Base-by-base conservation (phyloP, 2,329 filamentous ascomycete species). In the Metarhizium guizhouense region DNA sequence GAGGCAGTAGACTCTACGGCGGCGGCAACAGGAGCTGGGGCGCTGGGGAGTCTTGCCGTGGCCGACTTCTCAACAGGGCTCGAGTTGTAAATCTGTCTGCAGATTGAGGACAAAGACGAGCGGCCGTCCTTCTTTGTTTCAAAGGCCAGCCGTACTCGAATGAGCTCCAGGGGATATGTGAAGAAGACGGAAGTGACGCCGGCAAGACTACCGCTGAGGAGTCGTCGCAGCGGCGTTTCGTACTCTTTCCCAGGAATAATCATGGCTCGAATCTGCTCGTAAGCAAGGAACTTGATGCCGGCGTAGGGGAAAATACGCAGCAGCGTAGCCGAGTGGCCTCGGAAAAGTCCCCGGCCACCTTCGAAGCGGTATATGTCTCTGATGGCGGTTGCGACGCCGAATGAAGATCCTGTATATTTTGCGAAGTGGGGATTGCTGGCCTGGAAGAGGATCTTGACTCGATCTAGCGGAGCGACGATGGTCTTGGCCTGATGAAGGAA, bases 361-460 rank as follows among this genome's bases (percentile, higher is more conserved):
- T 95, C 88, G 49, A 83, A 76, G 29, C 71, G 74, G 64, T 94
- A 89, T 60, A 99, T 97, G 64, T 92, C 88, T 62, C 82, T 81
- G 71, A 97, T 87, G 30, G 94, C 92, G 18, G 80, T 80, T n/a
- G 83, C 81, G 20, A 95, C 84, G 51, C 94, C 94, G 55, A 83
- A 81, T 88, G 92, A 96, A 47, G 87, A 91, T 45, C 91, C 89
- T 1, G 90, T 85, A 69, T 97, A 99, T 73, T 95, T 96, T 54
- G 87, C 82, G 69, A 96, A 99, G 63, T 94, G 87, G 3, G 94
- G 94, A 66, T 94, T 96, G 66, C 88, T 90, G 53, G 94, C 88
- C 71, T 99, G 94, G 74, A 99, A 97, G 47, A 99, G 87, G 67
- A 99, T 99, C 74, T 99, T 99, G 66, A 99, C 94, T 62, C 94